phyloP scores from a whole-genome alignment of 345 rosid genomes.

The Citropsis articulata region DNA sequence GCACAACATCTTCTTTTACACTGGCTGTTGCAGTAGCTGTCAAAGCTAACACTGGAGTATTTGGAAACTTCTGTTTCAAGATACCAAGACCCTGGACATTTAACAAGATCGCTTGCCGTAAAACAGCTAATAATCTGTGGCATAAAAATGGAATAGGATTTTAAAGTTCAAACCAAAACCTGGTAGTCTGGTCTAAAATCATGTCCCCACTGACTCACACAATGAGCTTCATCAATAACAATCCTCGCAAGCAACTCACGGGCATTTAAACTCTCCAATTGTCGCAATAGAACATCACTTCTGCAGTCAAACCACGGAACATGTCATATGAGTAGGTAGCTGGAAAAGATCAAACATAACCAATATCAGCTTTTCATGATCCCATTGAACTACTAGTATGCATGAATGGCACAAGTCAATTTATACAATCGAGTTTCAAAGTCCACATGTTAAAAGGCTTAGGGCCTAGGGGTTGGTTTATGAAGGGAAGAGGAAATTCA shows the following conservation, averaged over 20 bases:
- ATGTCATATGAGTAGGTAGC: slow-evolving; percentile 14
- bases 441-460: background rate
- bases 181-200: slow-evolving; percentile 99
- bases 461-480: background rate
- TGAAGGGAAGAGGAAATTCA: background rate
- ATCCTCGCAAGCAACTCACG: slow-evolving; percentile 86
- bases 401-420: background rate
- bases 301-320: slow-evolving; percentile 44
- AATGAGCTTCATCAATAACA: slow-evolving; percentile 99
- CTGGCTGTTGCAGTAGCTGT: slow-evolving; percentile 99
- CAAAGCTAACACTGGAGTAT: slow-evolving; percentile 88
- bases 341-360: slow-evolving; percentile 2
- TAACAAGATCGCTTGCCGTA: slow-evolving; percentile 18
- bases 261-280: slow-evolving; percentile 70
- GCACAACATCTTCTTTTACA: slow-evolving; percentile 98
- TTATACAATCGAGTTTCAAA: background rate
- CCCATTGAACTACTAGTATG: background rate
- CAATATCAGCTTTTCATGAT: background rate
- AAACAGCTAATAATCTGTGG: slow-evolving; percentile 10
- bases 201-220: slow-evolving; percentile 99
- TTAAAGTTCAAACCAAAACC: slow-evolving; percentile 42
- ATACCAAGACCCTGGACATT: slow-evolving; percentile 86
- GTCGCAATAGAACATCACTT: slow-evolving; percentile 88
- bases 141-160: slow-evolving; percentile 12
- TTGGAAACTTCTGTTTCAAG: slow-evolving; percentile 85